phyloP scores from a whole-genome alignment of 1,284 basidiomycete genomes.

The Golubevia sp. region DNA sequence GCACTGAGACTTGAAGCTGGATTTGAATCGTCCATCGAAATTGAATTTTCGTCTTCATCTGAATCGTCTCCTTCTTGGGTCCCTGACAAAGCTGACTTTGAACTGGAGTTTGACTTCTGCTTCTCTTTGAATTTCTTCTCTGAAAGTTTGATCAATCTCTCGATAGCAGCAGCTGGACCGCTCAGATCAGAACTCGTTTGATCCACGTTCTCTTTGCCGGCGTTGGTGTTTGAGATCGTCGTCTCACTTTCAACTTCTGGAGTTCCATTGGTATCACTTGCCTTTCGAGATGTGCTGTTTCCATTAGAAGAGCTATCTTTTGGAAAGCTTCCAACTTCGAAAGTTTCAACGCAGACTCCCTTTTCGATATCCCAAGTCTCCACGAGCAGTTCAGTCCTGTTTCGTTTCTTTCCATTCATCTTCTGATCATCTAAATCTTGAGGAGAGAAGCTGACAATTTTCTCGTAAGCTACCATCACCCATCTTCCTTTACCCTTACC shows the following conservation, averaged over 20 bases:
- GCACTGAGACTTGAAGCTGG: background rate
- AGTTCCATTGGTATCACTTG: slow-evolving; percentile 1
- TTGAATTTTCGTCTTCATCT: background rate
- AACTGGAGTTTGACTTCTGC: background rate
- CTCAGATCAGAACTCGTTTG: slow-evolving; percentile 3
- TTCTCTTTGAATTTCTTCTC: slow-evolving; percentile 3
- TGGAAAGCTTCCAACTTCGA: slow-evolving; percentile 15
- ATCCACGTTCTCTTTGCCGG: slow-evolving; percentile 6
- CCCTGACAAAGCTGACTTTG: background rate
- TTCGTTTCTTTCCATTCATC: background rate
- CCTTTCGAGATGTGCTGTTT: background rate
- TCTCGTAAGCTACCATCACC: slow-evolving; percentile 83
- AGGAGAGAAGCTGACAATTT: too few relatives aligned
- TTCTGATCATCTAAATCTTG: too few relatives aligned
- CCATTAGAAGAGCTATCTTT: background rate
- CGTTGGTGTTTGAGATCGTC: slow-evolving; percentile 10
- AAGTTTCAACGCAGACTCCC: slow-evolving; percentile 59
- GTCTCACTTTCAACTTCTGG: background rate
- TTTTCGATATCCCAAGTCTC: slow-evolving; percentile 59
- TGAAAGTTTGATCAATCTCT: slow-evolving; percentile 25
- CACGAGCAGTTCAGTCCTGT: slow-evolving; percentile 23
- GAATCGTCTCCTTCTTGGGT: background rate
- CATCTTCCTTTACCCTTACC: slow-evolving; percentile 76
- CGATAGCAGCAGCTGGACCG: slow-evolving; percentile 39
- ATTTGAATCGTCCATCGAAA: background rate